Percentiles rank a stretch among this genome's conserved stretches.
Evolutionary conservation across 2,329 filamentous ascomycete species (phyloP).

Genomic region (Chaetomium globosum): DNA sequence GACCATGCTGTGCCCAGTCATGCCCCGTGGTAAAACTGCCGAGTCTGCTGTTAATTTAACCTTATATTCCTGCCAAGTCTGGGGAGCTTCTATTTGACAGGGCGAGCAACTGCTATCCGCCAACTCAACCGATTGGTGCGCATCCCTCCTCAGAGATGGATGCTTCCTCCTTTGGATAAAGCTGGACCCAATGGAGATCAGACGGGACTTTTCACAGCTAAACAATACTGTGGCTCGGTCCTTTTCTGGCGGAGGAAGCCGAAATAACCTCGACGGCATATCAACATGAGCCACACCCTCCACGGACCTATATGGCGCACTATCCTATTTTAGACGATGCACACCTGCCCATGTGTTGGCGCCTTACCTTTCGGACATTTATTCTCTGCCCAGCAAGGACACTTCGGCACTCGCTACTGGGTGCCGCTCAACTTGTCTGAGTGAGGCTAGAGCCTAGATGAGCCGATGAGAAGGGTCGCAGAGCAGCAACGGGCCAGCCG

Average conservation of each 20-base stretch:
- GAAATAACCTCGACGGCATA: conserved; percentile 6
- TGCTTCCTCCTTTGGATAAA: conserved; percentile 18
- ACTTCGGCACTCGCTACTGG: not conserved
- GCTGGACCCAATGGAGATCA: not conserved
- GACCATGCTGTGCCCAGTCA: not conserved
- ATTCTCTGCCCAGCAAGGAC: not conserved
- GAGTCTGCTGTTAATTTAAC: conserved; percentile 11
- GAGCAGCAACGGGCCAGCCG: too few relatives aligned
- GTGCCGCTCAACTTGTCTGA: not conserved
- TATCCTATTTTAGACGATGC: not conserved
- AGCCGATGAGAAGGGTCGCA: too few relatives aligned
- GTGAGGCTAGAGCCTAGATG: too few relatives aligned
- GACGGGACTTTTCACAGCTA: conserved; percentile 10
- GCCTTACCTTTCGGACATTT: not conserved
- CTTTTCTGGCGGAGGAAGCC: not conserved
- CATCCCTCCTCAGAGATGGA: not conserved
- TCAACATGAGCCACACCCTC: not conserved
- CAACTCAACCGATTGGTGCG: conserved; percentile 19
- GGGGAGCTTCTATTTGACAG: conserved; percentile 18
- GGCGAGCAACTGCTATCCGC: conserved; percentile 4
- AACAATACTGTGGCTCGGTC: not conserved
- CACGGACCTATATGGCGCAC: not conserved
- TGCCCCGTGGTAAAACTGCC: conserved; percentile 5
- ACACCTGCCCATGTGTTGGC: not conserved
- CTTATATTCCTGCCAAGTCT: conserved; percentile 22